Base-by-base conservation (phyloP, 345 rosid genomes). In the Populus tremula region DNA sequence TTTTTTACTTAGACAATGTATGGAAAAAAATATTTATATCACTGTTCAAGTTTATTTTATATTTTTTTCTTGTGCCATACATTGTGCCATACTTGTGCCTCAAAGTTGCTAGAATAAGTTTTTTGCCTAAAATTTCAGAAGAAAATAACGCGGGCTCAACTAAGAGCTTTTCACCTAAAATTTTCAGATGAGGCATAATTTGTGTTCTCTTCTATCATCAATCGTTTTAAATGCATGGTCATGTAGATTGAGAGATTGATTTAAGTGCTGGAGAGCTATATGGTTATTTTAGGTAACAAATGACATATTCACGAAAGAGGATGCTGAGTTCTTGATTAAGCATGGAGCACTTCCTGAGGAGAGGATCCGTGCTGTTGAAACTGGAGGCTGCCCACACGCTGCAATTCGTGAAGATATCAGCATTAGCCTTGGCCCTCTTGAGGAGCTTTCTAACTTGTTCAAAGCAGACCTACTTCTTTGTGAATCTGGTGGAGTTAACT, bases 381-480 rank as follows among this genome's bases (percentile, higher is more conserved):
- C 98, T 0, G 98, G 99, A 84, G 98, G 97, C 50, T 92, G 99
- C 71, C 97, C 98, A 8, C 99, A 93, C 71, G 98, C 98, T n/a
- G 99, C 99, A 0, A 96, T 96, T 77, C 97, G 96, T 72, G 98
- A 96, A 86, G 98, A 96, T 77, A 96, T 96, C 87, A 96, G 97
- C 84, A 96, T 93, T 73, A 96, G 93, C 80, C 87, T 96, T 53
- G 99, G 99, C 74, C 99, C 97, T 71, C 97, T 93, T 4, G 99
- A 96, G 87, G 99, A 96, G 87, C 92, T 93, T 29, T 90, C 96
- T 17, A 91, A 89, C 84, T 78, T 93, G 77, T 96, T 86, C 87
- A 96, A 88, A 74, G 84, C 99, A 71, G 98, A 93, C 83, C 64
- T 96, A 71, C 93, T 96, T 79, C 98, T 96, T 65, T 96, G 98